Percentiles rank a stretch among this genome's conserved stretches.
Conservation (phyloP, 768 basidiomycete genomes). For the Mycena latifolia region DNA sequence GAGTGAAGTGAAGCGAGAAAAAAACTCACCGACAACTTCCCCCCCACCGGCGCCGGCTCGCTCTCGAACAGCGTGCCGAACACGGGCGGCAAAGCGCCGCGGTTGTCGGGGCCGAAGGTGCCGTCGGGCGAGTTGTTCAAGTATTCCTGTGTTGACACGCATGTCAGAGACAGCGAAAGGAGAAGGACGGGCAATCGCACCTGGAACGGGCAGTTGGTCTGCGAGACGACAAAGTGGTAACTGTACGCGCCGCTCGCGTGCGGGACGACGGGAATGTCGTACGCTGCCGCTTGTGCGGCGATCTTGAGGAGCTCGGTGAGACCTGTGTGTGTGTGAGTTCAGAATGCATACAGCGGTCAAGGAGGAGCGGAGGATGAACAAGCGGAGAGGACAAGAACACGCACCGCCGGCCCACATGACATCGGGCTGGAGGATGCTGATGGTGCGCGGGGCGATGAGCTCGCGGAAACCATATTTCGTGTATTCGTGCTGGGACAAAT, state of each 20-base stretch:
- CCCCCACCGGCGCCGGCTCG: constrained; percentile 32
- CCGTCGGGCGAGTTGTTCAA: constrained; percentile 57
- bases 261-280: too few relatives aligned
- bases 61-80: constrained; percentile 39
- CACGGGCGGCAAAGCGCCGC: constrained; percentile 47
- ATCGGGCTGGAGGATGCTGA: constrained; percentile 47
- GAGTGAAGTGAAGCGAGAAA: not conserved
- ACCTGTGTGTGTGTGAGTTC: too few relatives aligned
- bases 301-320: too few relatives aligned
- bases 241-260: too few relatives aligned
- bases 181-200: constrained; percentile 4
- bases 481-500: constrained; percentile 42
- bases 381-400: too few relatives aligned
- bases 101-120: constrained; percentile 38
- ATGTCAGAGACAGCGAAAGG: too few relatives aligned
- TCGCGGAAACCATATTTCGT: constrained; percentile 48
- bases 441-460: constrained; percentile 43
- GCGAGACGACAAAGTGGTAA: constrained; percentile 59
- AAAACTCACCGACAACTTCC: constrained; percentile 23
- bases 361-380: too few relatives aligned
- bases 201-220: constrained; percentile 45
- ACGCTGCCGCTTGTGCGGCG: too few relatives aligned
- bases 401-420: constrained; percentile 47
- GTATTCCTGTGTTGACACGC: constrained; percentile 31
- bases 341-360: too few relatives aligned